Conservation (phyloP, 2,329 filamentous ascomycete species). For the Pseudopyricularia cyperi region DNA sequence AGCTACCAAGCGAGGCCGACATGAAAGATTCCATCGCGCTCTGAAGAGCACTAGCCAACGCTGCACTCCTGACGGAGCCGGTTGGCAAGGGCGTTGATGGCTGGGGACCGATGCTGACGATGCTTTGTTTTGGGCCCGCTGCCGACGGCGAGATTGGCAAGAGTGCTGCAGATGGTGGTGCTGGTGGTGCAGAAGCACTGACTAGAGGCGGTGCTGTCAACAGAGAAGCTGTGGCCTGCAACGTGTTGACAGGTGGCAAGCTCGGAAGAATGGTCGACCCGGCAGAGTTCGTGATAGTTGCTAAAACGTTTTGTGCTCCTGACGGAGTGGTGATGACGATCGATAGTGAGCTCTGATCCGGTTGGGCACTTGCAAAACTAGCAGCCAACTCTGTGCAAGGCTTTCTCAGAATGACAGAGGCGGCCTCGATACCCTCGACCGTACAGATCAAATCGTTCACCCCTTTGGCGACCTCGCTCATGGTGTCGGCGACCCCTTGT, state of each 20-base stretch:
- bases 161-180: not conserved
- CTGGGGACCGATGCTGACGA: not conserved
- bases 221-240: not conserved
- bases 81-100: not conserved
- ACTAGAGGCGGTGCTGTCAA: not conserved
- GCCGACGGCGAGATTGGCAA: not conserved
- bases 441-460: constrained; percentile 2
- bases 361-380: not conserved
- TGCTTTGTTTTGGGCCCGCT: not conserved
- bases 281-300: constrained; percentile 1
- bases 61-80: not conserved
- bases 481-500: not conserved
- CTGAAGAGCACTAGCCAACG: not conserved
- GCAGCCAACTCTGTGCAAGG: constrained; percentile 1
- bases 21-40: not conserved
- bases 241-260: not conserved
- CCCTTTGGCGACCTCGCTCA: constrained; percentile 1
- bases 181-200: not conserved
- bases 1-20: not conserved
- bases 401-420: not conserved
- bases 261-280: not conserved
- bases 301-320: not conserved
- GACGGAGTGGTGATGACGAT: not conserved
- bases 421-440: not conserved
- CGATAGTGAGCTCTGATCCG: not conserved